Evolutionary conservation across 2,329 filamentous ascomycete genomes (phyloP).

Genomic region (Gnomoniopsis sp.): DNA sequence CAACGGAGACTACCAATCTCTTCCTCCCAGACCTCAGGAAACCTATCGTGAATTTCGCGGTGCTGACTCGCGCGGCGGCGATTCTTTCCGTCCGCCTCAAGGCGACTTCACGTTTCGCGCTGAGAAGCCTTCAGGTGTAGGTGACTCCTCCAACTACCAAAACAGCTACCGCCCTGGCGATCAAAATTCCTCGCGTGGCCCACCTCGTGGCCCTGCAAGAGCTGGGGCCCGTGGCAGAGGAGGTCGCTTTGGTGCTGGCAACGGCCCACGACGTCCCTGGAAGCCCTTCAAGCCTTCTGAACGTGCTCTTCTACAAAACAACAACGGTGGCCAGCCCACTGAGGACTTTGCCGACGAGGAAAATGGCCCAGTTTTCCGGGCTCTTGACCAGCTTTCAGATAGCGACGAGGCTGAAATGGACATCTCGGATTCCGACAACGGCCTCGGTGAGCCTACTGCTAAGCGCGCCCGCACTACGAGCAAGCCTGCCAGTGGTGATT

Average conservation of each 20-base stretch:
- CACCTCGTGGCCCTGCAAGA: slow-evolving; percentile 12
- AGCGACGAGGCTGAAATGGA: slow-evolving; percentile 65
- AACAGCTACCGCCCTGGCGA: slow-evolving; percentile 31
- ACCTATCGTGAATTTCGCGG: slow-evolving; percentile 1
- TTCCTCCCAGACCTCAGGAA: slow-evolving; percentile 9
- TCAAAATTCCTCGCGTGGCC: background rate
- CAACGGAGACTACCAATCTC: background rate
- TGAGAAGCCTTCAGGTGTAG: slow-evolving; percentile 48
- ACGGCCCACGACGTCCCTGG: slow-evolving; percentile 8
- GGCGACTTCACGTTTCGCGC: slow-evolving; percentile 56
- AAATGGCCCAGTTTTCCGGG: slow-evolving; percentile 48
- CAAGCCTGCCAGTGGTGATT: slow-evolving; percentile 36
- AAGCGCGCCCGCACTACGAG: slow-evolving; percentile 38
- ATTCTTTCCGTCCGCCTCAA: slow-evolving; percentile 34
- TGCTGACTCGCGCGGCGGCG: slow-evolving; percentile 5
- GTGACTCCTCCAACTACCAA: slow-evolving; percentile 25
- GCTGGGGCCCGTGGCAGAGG: background rate
- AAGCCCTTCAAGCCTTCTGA: slow-evolving; percentile 39
- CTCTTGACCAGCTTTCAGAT: slow-evolving; percentile 57
- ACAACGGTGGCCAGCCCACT: slow-evolving; percentile 38
- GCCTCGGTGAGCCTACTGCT: slow-evolving; percentile 33
- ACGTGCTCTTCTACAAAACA: slow-evolving; percentile 46
- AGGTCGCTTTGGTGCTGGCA: slow-evolving; percentile 6
- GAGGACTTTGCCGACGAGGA: slow-evolving; percentile 44
- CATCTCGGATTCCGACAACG: slow-evolving; percentile 49